These are phyloP conservation scores for Ophiosphaerella korrae DNA, from an alignment of 2,329 filamentous ascomycete species.

Conservation along the genomic window DNA sequence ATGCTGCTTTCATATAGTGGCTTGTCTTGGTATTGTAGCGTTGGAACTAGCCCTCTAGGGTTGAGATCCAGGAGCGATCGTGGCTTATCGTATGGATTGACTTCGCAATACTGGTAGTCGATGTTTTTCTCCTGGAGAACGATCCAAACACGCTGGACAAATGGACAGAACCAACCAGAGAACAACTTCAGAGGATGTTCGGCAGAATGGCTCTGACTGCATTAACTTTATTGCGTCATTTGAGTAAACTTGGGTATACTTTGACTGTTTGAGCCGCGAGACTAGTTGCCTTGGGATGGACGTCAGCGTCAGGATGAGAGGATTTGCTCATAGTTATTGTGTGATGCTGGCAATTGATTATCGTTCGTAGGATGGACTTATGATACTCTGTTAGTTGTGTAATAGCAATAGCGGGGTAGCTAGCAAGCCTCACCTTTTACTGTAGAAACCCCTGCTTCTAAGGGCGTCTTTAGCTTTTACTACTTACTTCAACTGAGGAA, in stretches of 20 bases:
- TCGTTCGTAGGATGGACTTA: too few species aligned
- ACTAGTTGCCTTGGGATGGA: constrained; percentile 44
- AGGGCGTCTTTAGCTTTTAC: not conserved
- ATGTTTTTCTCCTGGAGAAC: constrained; percentile 74
- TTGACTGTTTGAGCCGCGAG: constrained; percentile 38
- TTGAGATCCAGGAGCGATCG: constrained; percentile 72
- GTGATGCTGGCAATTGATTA: not conserved
- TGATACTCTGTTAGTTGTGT: too few species aligned
- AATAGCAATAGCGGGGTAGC: too few species aligned
- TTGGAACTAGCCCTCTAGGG: constrained; percentile 76
- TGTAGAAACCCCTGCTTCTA: not conserved
- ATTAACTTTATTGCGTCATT: not conserved
- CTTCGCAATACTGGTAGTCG: constrained; percentile 69
- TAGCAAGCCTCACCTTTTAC: not conserved
- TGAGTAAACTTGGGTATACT: constrained; percentile 7
- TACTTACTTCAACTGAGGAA: not conserved
- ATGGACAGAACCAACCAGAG: constrained; percentile 74
- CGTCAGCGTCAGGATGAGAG: constrained; percentile 40
- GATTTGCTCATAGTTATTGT: constrained; percentile 33
- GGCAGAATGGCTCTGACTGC: constrained; percentile 30
- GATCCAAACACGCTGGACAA: constrained; percentile 73
- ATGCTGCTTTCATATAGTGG: constrained; percentile 75
- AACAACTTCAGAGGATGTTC: constrained; percentile 68
- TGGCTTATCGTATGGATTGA: constrained; percentile 78
- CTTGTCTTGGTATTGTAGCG: constrained; percentile 61